Percentiles rank a stretch among this genome's conserved stretches.
Evolutionary conservation across 169 alveolate species (phyloP).

Genomic region (Plasmodium knowlesi): DNA sequence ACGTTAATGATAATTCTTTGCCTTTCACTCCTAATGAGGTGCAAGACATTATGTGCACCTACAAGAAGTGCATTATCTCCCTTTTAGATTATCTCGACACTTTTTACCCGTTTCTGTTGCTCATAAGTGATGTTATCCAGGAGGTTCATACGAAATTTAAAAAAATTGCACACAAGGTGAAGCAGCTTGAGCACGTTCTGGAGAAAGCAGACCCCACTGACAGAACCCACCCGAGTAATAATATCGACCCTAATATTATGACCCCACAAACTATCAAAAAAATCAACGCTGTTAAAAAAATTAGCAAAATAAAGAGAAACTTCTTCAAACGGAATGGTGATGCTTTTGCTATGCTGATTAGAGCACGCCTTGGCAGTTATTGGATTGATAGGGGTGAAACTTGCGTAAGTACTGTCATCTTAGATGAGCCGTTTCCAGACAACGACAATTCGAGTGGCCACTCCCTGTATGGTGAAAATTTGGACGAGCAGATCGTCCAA

Average conservation of each 20-base stretch:
- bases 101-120: slow-evolving; percentile 23
- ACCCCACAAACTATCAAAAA: slow-evolving; percentile 4
- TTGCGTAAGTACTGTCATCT: neutral
- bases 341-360: slow-evolving; percentile 5
- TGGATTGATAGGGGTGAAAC: neutral
- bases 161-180: neutral
- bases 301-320: slow-evolving; percentile 16
- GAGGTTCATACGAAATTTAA: neutral
- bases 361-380: neutral
- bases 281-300: slow-evolving; percentile 11
- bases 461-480: neutral
- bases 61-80: slow-evolving; percentile 33
- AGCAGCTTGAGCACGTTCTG: neutral
- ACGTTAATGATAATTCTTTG: neutral
- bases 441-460: neutral
- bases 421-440: neutral
- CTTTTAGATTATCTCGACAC: slow-evolving; percentile 46
- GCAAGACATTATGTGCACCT: slow-evolving; percentile 17
- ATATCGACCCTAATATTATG: neutral
- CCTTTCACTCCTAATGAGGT: slow-evolving; percentile 34
- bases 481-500: neutral
- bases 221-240: neutral
- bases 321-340: slow-evolving; percentile 6
- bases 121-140: neutral
- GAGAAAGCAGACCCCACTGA: neutral